Evolutionary conservation across 441 rosid species (phyloP), one percentile per base, ranked within the genome.

Genomic region (Lepidium campestre): DNA sequence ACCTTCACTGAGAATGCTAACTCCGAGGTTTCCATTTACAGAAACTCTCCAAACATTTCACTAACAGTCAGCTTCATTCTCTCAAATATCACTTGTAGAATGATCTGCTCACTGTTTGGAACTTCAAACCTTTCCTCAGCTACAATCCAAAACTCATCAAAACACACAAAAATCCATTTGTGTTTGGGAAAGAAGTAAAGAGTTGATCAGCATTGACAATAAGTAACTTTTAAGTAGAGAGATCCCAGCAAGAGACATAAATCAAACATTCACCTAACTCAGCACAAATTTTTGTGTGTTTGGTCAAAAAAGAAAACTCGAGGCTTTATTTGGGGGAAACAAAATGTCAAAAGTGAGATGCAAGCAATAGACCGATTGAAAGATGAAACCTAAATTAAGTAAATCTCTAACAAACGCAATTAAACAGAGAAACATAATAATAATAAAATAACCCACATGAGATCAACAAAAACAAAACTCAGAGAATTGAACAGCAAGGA

Each of bases 341-440:
- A 6, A 25, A 47, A 12, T 27, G 63, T 44, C 11, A 27, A 60
- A 60, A 70, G 67, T 40, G 41, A 61, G 42, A 70, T 70, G 71
- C 25, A 48, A 32, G 56, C 68, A 65, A 53, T 27, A 35, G 23
- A 63, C 49, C 5, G 3, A 47, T 29, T 48, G 17, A 44, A 64
- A 60, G 32, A 10, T 54, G 49, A 44, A 72, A 29, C 18, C 71
- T 57, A 49, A 72, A 19, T 72, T 40, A 41, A 48, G 67, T 34
- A 34, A 57, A 47, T 14, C 44, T 42, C 57, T 29, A 62, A 63
- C 64, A 64, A 71, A 47, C 29, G 4, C 37, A 64, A 64, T 31
- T 12, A 34, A 61, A 52, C 48, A 61, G 67, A 61, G 50, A 35
- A 54, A 45, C 49, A 45, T 27, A 27, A 46, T 45, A 27, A 27